Conservation (phyloP, 345 rosid species). For the Litchi chinensis region DNA sequence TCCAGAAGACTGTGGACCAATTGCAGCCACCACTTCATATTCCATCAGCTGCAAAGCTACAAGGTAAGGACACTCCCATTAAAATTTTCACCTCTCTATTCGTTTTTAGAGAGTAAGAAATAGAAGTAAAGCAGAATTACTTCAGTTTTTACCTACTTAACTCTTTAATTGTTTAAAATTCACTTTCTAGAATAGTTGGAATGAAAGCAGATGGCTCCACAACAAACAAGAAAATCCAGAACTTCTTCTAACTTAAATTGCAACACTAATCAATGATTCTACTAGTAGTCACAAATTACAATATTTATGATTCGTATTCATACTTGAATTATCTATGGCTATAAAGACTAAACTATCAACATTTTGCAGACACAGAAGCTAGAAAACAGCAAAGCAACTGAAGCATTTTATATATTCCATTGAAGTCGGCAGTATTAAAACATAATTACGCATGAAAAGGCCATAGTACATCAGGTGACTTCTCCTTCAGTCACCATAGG, state of each 20-base stretch:
- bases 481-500: too few species aligned
- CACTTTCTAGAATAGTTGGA: not conserved
- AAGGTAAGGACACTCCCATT: constrained; percentile 37
- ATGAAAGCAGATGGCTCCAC: not conserved
- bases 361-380: not conserved
- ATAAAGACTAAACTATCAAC: not conserved
- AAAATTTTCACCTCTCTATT: constrained; percentile 26
- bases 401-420: too few species aligned
- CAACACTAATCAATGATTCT: not conserved
- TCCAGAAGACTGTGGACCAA: constrained; percentile 96
- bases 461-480: too few species aligned
- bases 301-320: not conserved
- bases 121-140: not conserved
- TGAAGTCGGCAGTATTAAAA: too few species aligned
- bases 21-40: constrained; percentile 61
- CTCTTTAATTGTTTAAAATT: not conserved
- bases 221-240: not conserved
- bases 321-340: not conserved
- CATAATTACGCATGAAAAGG: too few species aligned
- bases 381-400: too few species aligned
- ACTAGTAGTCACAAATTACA: not conserved
- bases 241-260: not conserved
- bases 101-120: not conserved
- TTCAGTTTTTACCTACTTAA: constrained; percentile 2
- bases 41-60: constrained; percentile 93